Percentiles rank a stretch among this genome's conserved stretches.
These are phyloP conservation scores for Citrus hindsii DNA, from an alignment of 345 rosid genomes.

Conservation along the genomic window DNA sequence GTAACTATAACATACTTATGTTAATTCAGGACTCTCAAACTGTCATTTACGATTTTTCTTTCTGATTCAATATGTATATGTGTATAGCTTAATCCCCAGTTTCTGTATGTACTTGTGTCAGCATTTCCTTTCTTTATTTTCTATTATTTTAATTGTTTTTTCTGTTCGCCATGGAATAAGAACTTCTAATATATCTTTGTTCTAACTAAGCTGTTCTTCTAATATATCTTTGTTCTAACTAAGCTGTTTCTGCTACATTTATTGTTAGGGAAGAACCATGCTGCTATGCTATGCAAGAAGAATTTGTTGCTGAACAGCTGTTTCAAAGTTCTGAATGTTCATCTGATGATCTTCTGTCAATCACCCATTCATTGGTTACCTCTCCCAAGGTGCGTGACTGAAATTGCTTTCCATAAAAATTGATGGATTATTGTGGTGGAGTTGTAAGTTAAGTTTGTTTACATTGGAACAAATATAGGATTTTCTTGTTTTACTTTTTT, in stretches of 20 bases:
- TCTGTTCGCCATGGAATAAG: neutral
- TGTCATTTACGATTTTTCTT: neutral
- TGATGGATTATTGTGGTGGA: neutral
- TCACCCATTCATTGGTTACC: constrained; percentile 55
- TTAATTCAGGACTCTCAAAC: neutral
- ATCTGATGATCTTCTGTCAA: constrained; percentile 68
- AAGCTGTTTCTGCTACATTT: constrained; percentile 19
- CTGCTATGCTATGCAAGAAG: constrained; percentile 77
- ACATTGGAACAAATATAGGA: neutral
- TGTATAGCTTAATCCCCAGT: neutral
- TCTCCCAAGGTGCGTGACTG: constrained; percentile 52
- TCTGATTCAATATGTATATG: neutral
- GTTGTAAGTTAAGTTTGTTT: neutral
- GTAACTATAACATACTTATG: neutral
- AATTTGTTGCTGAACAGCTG: constrained; percentile 80
- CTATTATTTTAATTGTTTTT: neutral
- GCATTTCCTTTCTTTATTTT: neutral
- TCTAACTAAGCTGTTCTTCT: constrained; percentile 2
- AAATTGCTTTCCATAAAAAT: neutral
- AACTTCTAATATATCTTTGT: neutral
- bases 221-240: neutral
- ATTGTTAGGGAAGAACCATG: constrained; percentile 63
- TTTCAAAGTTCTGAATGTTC: constrained; percentile 71
- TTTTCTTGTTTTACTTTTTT: neutral
- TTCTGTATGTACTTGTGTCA: neutral